Base-by-base conservation (phyloP, 495 filamentous ascomycete species). In the Tuber indicum region DNA sequence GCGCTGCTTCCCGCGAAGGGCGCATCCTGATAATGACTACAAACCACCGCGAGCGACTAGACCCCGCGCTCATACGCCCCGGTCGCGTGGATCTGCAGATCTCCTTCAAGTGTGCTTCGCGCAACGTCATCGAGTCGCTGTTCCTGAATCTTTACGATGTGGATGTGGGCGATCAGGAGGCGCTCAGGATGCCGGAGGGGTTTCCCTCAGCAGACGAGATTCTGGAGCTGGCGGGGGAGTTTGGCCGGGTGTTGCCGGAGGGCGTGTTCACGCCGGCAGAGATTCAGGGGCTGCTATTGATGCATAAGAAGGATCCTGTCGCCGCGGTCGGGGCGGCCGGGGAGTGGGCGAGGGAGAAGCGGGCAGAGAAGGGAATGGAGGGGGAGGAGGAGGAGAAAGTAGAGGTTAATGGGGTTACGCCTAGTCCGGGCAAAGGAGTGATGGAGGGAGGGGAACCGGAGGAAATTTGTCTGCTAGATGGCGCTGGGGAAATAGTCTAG, bases 1-100 rank as follows among this genome's bases (percentile, higher is more conserved):
- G 93, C 32, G 92, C 93, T 0, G 91, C 90, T 7, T 91, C 90
- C 8, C 91, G 93, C 76, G 92, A 94, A 85, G 93, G 92, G 45
- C 88, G 91, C 46, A 88, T 94, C 19, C 86, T 95, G 7, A 89
- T 95, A 84, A 94, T 95, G 92, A 95, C 93, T 0, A 94, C 91
- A 26, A 96, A 96, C 84, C 87, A 90, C 73, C 91, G 90, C 0
- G 91, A 94, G 75, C 86, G 87, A 17, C 87, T 96, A 5, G 92
- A 95, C 82, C 86, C 88, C 1, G 93, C 93, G 0, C 86, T 96
- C 17, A 90, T 93, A 76, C 88, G 93, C 0, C 91, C 92, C 0
- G 92, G 92, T 4, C 87, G 93, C 12, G 89, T 94, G 1, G 93
- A 96, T 80, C 86, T 91, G 73, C 88, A 92, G 81, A 88, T 94